Evolutionary conservation across 129 eudicot species (phyloP).

Genomic region (Artemisia argyi): DNA sequence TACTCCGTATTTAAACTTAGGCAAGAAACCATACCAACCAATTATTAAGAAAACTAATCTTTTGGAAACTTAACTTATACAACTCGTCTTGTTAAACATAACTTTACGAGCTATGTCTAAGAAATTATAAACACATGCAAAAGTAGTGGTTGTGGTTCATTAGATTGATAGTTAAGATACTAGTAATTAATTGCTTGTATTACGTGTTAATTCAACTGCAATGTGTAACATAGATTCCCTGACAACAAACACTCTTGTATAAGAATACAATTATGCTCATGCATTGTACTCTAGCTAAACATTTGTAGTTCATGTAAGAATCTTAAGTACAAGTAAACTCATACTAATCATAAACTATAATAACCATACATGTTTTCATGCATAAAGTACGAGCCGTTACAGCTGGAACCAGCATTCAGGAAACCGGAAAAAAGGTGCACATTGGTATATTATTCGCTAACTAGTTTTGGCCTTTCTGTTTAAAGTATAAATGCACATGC

Average conservation of each 20-base stretch:
- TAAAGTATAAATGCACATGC: conserved; percentile 31
- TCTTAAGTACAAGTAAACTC: conserved; percentile 14
- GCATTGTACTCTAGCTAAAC: conserved; percentile 35
- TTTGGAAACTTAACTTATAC: too few relatives aligned
- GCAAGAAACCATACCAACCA: too few relatives aligned
- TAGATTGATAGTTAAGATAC: neutral
- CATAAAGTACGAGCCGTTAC: conserved; percentile 14
- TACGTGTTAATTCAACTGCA: conserved; percentile 30
- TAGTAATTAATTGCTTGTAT: neutral
- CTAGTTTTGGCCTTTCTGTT: conserved; percentile 13
- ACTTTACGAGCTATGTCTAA: neutral
- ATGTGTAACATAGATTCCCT: conserved; percentile 35
- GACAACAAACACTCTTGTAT: conserved; percentile 16
- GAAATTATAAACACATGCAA: neutral
- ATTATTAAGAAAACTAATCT: too few relatives aligned
- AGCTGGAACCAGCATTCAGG: neutral
- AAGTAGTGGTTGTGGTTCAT: neutral
- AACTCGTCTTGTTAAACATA: neutral
- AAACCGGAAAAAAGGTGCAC: neutral
- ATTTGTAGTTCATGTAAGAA: conserved; percentile 15
- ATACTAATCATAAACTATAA: neutral
- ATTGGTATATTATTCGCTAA: neutral
- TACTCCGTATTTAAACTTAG: too few relatives aligned
- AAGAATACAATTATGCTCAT: conserved; percentile 21
- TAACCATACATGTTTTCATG: neutral